phyloP scores from a whole-genome alignment of 192 early-diverging fungal genomes.

The Rhizophagus prolifer region DNA sequence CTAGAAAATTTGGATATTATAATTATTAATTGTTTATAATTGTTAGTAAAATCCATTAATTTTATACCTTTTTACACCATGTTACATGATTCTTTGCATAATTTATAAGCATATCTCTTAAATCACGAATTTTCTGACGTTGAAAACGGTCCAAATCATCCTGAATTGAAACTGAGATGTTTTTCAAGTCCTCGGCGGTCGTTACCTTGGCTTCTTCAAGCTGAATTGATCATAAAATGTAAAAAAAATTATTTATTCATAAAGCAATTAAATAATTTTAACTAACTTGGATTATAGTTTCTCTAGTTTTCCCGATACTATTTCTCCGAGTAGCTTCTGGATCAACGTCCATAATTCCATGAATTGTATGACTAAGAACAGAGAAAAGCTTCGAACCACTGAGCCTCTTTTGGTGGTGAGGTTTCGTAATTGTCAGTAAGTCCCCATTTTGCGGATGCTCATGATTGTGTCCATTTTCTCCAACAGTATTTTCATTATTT shows the following conservation, averaged over 20 bases:
- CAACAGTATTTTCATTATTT: slow-evolving; percentile 2
- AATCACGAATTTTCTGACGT: slow-evolving; percentile 84
- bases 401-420: slow-evolving; percentile 35
- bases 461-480: slow-evolving; percentile 18
- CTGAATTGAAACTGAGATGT: slow-evolving; percentile 80
- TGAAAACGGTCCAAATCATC: slow-evolving; percentile 93
- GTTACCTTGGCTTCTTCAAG: slow-evolving; percentile 80
- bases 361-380: slow-evolving; percentile 69
- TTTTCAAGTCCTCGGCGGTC: slow-evolving; percentile 68
- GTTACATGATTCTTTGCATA: slow-evolving; percentile 70
- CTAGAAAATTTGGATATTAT: slow-evolving; percentile 28
- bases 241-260: background rate
- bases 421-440: slow-evolving; percentile 26
- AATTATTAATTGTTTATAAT: background rate
- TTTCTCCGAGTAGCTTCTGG: slow-evolving; percentile 85
- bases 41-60: background rate
- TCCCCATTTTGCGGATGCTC: slow-evolving; percentile 34
- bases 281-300: slow-evolving; percentile 64
- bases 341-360: slow-evolving; percentile 95
- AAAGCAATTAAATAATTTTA: background rate
- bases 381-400: slow-evolving; percentile 53
- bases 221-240: slow-evolving; percentile 11
- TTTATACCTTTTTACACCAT: slow-evolving; percentile 67
- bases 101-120: slow-evolving; percentile 77
- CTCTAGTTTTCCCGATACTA: slow-evolving; percentile 84